Base-by-base conservation (phyloP, 495 filamentous ascomycete genomes). In the Darksidea phi region DNA sequence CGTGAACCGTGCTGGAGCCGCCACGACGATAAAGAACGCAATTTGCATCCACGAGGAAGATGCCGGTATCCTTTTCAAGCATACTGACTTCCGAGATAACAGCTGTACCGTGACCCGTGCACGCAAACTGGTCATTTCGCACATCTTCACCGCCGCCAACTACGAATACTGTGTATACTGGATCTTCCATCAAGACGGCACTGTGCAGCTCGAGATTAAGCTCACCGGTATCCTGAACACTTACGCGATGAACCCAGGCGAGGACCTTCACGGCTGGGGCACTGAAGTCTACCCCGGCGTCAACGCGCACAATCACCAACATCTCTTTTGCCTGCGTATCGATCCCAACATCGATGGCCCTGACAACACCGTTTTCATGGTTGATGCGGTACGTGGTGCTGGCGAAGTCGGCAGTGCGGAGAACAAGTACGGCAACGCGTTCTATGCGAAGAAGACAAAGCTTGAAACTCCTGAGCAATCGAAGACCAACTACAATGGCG, bases 1-100 rank as follows among this genome's bases (percentile, higher is more conserved):
- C 70, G 85, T 90, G 56, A 96, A 92, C 63, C 77, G 83, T n/a
- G 83, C 88, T 10, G 93, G 93, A 32, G 83, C 81, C 6, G 77
- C 85, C 32, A 84, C 83, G 28, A 88, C 86, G 32, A 91, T 97
- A 74, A 91, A 94, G 77, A 96, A 97, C 67, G 93, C 92, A 43
- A 91, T 97, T 71, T 97, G 93, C 72, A 91, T 96, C 60, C 93
- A 97, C 77, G 93, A 97, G 74, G 92, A 97, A 76, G 93, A 97
- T 67, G 81, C 83, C 3, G 93, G 93, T 6, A 94, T 97, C 59
- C 79, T 97, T 10, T 96, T 94, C 80, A 97, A 97, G 77, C 93
- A 97, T 55, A 90, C 85, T 47, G 92, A 97, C 73, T 97, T 95
- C 83, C 86, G 93, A 48, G 92, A 96, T 71, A 87, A 92, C 43